phyloP scores from a whole-genome alignment of 2,329 filamentous ascomycete genomes.

The Myrmaecium sp. region DNA sequence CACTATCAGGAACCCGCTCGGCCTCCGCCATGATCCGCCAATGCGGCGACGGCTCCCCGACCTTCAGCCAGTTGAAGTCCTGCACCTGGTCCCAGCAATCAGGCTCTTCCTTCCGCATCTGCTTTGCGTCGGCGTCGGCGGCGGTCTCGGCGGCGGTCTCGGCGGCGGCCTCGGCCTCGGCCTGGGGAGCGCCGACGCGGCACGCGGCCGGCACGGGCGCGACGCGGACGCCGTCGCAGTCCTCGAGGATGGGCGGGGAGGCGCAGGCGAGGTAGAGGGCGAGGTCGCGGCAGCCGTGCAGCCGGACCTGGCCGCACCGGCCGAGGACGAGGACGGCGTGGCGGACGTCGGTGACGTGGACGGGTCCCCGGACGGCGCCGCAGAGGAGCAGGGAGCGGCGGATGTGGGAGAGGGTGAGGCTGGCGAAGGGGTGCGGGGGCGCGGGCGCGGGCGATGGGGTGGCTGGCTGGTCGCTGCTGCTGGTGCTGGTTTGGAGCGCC shows the following conservation, averaged over 20 bases:
- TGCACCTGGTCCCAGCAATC: slow-evolving; percentile 86
- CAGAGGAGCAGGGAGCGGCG: slow-evolving; percentile 56
- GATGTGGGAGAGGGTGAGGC: slow-evolving; percentile 52
- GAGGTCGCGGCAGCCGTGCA: slow-evolving; percentile 72
- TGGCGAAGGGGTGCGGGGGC: slow-evolving; percentile 38
- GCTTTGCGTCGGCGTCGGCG: slow-evolving; percentile 58
- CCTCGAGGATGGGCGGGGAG: slow-evolving; percentile 86
- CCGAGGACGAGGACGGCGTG: slow-evolving; percentile 62
- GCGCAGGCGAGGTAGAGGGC: slow-evolving; percentile 68
- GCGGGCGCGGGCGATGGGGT: slow-evolving; percentile 25
- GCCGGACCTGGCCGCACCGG: slow-evolving; percentile 65
- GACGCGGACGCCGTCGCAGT: slow-evolving; percentile 65
- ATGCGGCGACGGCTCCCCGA: slow-evolving; percentile 71
- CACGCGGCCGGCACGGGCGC: slow-evolving; percentile 53
- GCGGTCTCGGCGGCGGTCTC: slow-evolving; percentile 93
- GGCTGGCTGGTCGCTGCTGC: too few species aligned
- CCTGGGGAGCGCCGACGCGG: too few species aligned
- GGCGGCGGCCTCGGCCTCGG: too few species aligned
- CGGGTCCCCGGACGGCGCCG: slow-evolving; percentile 61
- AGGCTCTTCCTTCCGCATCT: slow-evolving; percentile 36
- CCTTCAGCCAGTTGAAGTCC: slow-evolving; percentile 94
- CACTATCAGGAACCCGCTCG: slow-evolving; percentile 39
- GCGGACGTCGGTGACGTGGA: slow-evolving; percentile 61
- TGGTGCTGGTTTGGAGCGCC: too few species aligned
- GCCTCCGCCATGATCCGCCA: slow-evolving; percentile 55